Conservation (phyloP, 2,329 filamentous ascomycete genomes). For the Cryphonectria japonica region DNA sequence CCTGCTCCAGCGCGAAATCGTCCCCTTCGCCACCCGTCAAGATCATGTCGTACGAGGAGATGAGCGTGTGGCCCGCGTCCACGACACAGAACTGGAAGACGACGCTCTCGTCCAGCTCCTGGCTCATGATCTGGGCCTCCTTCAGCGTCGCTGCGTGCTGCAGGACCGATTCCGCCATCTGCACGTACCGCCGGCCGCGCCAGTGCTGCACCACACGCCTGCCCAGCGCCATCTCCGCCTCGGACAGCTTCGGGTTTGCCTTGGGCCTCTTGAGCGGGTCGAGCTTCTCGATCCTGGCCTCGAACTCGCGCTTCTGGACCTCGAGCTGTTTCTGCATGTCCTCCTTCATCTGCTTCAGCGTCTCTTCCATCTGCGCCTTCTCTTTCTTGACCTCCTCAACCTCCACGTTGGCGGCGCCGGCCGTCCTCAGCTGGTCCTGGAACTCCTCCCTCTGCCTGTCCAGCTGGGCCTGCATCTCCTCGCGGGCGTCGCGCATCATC, state of each 20-base stretch:
- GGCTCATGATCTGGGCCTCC: slow-evolving; percentile 97
- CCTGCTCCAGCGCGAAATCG: slow-evolving; percentile 78
- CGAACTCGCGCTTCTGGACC: slow-evolving; percentile 81
- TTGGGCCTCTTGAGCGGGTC: slow-evolving; percentile 65
- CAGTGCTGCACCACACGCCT: slow-evolving; percentile 72
- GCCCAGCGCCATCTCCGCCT: slow-evolving; percentile 73
- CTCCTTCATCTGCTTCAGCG: slow-evolving; percentile 75
- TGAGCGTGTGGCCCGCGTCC: slow-evolving; percentile 83
- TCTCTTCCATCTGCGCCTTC: slow-evolving; percentile 84
- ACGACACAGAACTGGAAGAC: slow-evolving; percentile 95
- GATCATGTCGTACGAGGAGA: slow-evolving; percentile 95
- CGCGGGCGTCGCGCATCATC: slow-evolving; percentile 68
- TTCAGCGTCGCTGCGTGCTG: slow-evolving; percentile 88
- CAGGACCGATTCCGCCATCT: slow-evolving; percentile 89
- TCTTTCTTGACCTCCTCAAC: slow-evolving; percentile 83
- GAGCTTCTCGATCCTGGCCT: slow-evolving; percentile 80
- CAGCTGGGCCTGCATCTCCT: slow-evolving; percentile 82
- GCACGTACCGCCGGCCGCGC: slow-evolving; percentile 84
- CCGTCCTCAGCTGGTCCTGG: slow-evolving; percentile 74
- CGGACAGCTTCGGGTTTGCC: slow-evolving; percentile 66
- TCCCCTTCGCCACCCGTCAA: slow-evolving; percentile 87
- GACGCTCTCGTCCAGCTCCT: slow-evolving; percentile 89
- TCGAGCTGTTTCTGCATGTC: slow-evolving; percentile 88
- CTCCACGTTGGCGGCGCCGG: slow-evolving; percentile 75
- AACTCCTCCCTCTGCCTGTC: slow-evolving; percentile 86